Conservation (phyloP, 345 rosid species). For the Carallia pectinifolia region DNA sequence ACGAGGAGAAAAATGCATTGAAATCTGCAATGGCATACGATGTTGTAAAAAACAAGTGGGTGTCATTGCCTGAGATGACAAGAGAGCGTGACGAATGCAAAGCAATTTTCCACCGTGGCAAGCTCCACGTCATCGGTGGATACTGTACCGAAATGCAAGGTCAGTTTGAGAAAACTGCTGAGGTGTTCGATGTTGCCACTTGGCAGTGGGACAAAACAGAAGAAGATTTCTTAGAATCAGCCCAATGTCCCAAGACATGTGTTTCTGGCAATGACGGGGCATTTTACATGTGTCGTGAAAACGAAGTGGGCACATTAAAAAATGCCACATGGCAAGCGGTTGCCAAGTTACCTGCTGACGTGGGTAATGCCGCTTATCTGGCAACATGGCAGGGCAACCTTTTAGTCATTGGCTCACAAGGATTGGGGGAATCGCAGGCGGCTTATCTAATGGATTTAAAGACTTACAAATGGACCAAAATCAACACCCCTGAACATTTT, state of each 20-base stretch:
- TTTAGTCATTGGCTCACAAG: slow-evolving; percentile 53
- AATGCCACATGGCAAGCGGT: slow-evolving; percentile 45
- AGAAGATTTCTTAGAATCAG: slow-evolving; percentile 30
- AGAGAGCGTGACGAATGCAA: slow-evolving; percentile 75
- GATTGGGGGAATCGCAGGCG: slow-evolving; percentile 35
- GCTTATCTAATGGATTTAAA: slow-evolving; percentile 37
- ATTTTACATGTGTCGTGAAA: slow-evolving; percentile 41
- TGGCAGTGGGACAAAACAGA: slow-evolving; percentile 44
- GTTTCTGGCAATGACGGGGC: slow-evolving; percentile 19
- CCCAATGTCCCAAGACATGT: slow-evolving; percentile 43
- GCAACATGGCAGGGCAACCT: slow-evolving; percentile 42
- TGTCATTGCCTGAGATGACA: slow-evolving; percentile 59
- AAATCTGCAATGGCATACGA: slow-evolving; percentile 59
- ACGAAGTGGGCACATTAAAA: slow-evolving; percentile 30
- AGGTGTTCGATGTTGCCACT: slow-evolving; percentile 40
- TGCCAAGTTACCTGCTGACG: slow-evolving; percentile 52
- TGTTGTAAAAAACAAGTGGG: slow-evolving; percentile 57
- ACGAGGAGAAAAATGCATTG: slow-evolving; percentile 60
- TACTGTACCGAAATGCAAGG: slow-evolving; percentile 80
- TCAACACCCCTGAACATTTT: slow-evolving; percentile 33
- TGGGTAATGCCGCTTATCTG: slow-evolving; percentile 32
- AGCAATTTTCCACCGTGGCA: slow-evolving; percentile 54
- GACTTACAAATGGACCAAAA: slow-evolving; percentile 41
- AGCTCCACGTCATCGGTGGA: slow-evolving; percentile 75
- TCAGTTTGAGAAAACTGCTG: slow-evolving; percentile 42